Evolutionary conservation across 1,284 basidiomycete genomes (phyloP), one percentile per base, ranked within the genome.

Genomic region (Ganoderma multipileum): DNA sequence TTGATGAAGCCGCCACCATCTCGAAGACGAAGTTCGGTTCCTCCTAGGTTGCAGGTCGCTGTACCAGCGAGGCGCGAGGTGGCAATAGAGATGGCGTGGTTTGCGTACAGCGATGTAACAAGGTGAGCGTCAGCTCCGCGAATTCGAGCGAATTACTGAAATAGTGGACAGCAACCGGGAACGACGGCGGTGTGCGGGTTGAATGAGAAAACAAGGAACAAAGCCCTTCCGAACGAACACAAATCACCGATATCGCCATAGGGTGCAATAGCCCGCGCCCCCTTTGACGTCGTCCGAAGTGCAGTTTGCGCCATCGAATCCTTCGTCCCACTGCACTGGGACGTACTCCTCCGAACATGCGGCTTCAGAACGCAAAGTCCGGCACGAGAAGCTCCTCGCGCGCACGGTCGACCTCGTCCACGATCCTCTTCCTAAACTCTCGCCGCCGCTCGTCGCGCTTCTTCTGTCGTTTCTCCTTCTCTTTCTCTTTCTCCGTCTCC

Each of bases 311-410:
- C 16, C 41, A 42, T 3, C 16, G 16, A 42, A 2, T 18, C 41
- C 7, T 42, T 33, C 33, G 33, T 18, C 7, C 18, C 41, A 42
- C 4, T 4, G 16, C n/a, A n/a, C n/a, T 20, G 41, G 41, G 16
- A 42, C 41, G 16, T 16, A 42, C 33, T 5, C 3, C 7, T 11
- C n/a, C 7, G 8, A 23, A 8, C 36, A 0, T 9, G 16, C 9
- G n/a, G 18, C 28, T 20, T 69, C 61, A 72, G 61, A 69, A 70
- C 5, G 60, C 62, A 11, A 67, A 61, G 26, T 63, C 61, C 20
- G 62, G 52, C 20, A 74, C 63, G 20, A 65, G 57, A 38, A 74
- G 65, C 63, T 74, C 65, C 28, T 44, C 39, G 33, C 68, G 67
- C 55, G 71, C 73, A 16, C 64, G 63, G 28, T 61, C 55, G 26